Conservation (phyloP, 1,139 yeast genomes). For the Suhomyces bolitotheri region DNA sequence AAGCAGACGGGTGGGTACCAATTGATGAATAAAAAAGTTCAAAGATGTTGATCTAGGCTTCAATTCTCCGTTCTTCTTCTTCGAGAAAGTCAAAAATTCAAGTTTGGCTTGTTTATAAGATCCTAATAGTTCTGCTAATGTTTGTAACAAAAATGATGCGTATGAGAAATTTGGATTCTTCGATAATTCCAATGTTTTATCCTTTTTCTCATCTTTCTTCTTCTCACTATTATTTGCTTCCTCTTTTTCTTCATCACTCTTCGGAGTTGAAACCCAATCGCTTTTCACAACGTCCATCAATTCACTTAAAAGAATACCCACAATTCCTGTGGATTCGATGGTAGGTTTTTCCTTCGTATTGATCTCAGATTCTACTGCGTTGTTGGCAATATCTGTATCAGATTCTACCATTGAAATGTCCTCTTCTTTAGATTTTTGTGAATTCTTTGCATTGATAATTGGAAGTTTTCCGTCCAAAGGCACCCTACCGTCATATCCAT, state of each 20-base stretch:
- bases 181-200: conserved; percentile 30
- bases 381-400: conserved; percentile 19
- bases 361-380: background rate
- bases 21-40: conserved; percentile 73
- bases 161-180: conserved; percentile 56
- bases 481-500: conserved; percentile 43
- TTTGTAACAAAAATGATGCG: conserved; percentile 66
- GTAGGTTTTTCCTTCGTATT: conserved; percentile 15
- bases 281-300: conserved; percentile 56
- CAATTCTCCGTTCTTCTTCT: conserved; percentile 40
- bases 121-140: conserved; percentile 68
- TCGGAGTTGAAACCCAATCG: conserved; percentile 50
- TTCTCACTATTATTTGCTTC: conserved; percentile 10
- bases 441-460: conserved; percentile 14
- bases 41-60: conserved; percentile 75
- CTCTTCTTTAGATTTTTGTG: conserved; percentile 21
- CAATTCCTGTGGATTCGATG: conserved; percentile 54
- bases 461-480: conserved; percentile 17
- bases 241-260: conserved; percentile 13
- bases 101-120: conserved; percentile 81
- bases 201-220: conserved; percentile 13
- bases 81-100: conserved; percentile 78
- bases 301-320: conserved; percentile 62
- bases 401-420: conserved; percentile 35
- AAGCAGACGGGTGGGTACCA: conserved; percentile 58